Percentiles rank a stretch among this genome's conserved stretches.
Evolutionary conservation across 495 filamentous ascomycete genomes (phyloP).

Genomic region (Penicillium psychrofluorescens): DNA sequence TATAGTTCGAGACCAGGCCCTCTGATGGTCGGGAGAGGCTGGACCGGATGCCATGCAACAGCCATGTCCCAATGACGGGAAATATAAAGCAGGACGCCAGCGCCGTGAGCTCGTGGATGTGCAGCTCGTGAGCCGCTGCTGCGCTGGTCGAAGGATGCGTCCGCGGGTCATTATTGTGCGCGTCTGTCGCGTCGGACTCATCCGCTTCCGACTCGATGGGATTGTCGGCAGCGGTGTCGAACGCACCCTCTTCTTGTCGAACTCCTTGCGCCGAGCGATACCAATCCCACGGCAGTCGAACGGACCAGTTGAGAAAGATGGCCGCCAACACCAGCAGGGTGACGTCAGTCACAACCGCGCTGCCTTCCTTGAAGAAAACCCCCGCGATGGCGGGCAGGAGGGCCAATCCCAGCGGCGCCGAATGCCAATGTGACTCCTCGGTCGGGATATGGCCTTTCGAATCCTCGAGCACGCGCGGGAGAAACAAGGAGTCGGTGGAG

Average conservation of each 20-base stretch:
- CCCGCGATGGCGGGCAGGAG: slow-evolving; percentile 80
- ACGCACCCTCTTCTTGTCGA: slow-evolving; percentile 39
- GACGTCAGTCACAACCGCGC: slow-evolving; percentile 73
- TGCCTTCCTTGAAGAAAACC: slow-evolving; percentile 77
- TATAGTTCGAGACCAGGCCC: slow-evolving; percentile 82
- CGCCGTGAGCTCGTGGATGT: slow-evolving; percentile 64
- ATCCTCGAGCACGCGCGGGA: slow-evolving; percentile 43
- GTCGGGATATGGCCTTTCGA: slow-evolving; percentile 14
- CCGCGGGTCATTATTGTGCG: not conserved
- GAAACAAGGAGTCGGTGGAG: slow-evolving; percentile 66
- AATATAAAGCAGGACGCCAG: slow-evolving; percentile 72
- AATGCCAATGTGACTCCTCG: slow-evolving; percentile 65
- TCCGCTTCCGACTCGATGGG: slow-evolving; percentile 26
- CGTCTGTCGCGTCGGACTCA: slow-evolving; percentile 16
- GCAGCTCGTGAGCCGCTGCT: slow-evolving; percentile 48
- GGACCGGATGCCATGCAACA: slow-evolving; percentile 67
- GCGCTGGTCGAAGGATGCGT: not conserved
- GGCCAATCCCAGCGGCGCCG: slow-evolving; percentile 70
- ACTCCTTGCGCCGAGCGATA: slow-evolving; percentile 72
- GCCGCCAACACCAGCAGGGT: slow-evolving; percentile 70
- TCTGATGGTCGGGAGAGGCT: slow-evolving; percentile 78
- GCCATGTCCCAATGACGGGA: slow-evolving; percentile 67
- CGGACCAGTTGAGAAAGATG: slow-evolving; percentile 90
- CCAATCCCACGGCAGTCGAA: slow-evolving; percentile 90
- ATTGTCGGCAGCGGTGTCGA: slow-evolving; percentile 35